phyloP scores from a whole-genome alignment of 306 rosid genomes.

The Carpinus viminea region DNA sequence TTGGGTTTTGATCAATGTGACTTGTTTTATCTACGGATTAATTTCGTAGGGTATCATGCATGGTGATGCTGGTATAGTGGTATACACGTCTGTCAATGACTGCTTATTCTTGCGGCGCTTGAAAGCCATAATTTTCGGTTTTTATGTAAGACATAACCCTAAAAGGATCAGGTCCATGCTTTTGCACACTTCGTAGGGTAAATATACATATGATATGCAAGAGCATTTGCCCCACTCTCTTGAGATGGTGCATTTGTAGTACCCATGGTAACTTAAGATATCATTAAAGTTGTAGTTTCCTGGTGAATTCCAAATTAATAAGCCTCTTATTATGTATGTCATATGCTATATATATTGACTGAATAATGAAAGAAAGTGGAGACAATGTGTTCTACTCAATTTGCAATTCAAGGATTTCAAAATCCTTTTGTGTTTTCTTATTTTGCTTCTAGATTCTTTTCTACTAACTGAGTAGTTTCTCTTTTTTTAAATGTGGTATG shows the following conservation, averaged over 20 bases:
- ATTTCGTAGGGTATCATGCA: not conserved
- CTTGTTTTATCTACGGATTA: not conserved
- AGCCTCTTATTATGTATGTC: not conserved
- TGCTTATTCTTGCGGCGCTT: not conserved
- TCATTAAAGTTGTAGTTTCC: not conserved
- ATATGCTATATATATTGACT: not conserved
- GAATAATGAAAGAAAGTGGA: not conserved
- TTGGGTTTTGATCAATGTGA: slow-evolving; percentile 13
- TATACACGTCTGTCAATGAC: not conserved
- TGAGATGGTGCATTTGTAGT: not conserved
- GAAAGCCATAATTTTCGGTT: not conserved
- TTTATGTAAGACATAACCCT: not conserved
- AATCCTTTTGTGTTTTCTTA: not conserved
- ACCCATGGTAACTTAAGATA: not conserved
- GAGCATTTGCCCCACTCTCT: not conserved
- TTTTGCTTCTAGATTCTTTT: not conserved
- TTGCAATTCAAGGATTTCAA: not conserved
- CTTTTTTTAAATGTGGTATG: slow-evolving; percentile 11
- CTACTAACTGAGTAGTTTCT: not conserved
- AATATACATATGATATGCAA: not conserved
- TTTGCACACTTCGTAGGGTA: not conserved
- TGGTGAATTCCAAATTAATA: not conserved
- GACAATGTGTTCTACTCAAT: not conserved
- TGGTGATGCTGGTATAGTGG: not conserved
- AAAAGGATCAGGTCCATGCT: not conserved